phyloP scores from a whole-genome alignment of 441 rosid genomes.

The Viola pubescens region DNA sequence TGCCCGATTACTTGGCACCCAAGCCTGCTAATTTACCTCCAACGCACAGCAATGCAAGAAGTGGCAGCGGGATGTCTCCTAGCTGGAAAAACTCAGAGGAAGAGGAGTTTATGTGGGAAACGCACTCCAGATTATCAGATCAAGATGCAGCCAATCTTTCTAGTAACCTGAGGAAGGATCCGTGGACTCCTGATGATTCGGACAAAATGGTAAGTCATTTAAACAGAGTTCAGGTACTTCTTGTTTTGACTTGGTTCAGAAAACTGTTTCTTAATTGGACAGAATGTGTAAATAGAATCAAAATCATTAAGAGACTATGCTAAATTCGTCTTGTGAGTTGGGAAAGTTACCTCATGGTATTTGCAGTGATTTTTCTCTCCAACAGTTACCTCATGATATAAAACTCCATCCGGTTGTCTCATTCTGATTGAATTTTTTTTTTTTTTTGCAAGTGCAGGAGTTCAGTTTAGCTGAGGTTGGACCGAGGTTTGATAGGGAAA shows the following conservation, averaged over 20 bases:
- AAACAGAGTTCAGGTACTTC: slow-evolving; percentile 3
- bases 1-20: slow-evolving; percentile 33
- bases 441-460: slow-evolving; percentile 39
- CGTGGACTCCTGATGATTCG: slow-evolving; percentile 45
- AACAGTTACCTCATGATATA: not conserved
- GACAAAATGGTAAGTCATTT: slow-evolving; percentile 60
- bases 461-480: slow-evolving; percentile 29
- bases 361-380: not conserved
- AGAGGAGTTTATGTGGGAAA: slow-evolving; percentile 97
- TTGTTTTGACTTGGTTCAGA: not conserved
- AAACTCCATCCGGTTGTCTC: not conserved
- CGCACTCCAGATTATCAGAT: slow-evolving; percentile 65
- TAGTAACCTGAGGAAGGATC: slow-evolving; percentile 43
- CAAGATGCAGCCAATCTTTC: slow-evolving; percentile 42
- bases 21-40: slow-evolving; percentile 38
- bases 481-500: slow-evolving; percentile 43
- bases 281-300: not conserved
- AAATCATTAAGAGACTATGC: too few relatives aligned
- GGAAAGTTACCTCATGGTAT: too few relatives aligned
- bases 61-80: slow-evolving; percentile 38
- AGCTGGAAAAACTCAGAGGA: slow-evolving; percentile 97
- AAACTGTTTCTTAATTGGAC: not conserved
- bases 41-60: slow-evolving; percentile 34
- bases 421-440: slow-evolving; percentile 8
- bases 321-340: too few relatives aligned